Evolutionary conservation across 202 grass and related monocot genomes (phyloP).

Genomic region (Bolboschoenoplectus hybrid): DNA sequence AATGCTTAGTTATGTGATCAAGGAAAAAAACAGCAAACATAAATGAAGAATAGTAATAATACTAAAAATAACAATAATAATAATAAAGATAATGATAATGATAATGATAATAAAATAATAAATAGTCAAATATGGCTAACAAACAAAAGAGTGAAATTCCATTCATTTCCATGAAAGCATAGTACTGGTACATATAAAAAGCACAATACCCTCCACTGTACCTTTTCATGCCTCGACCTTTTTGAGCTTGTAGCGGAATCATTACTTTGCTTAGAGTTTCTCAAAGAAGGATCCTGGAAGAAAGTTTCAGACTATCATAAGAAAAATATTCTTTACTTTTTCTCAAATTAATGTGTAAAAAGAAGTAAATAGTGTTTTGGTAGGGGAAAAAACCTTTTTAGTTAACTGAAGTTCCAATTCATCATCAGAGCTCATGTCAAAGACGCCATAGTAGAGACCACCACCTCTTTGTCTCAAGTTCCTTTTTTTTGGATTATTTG

Average conservation of each 20-base stretch:
- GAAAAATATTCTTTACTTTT: neutral
- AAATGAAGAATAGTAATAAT: neutral
- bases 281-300: neutral
- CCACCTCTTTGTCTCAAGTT: constrained; percentile 42
- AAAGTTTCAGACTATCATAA: constrained; percentile 43
- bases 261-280: constrained; percentile 27
- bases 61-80: neutral
- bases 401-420: constrained; percentile 38
- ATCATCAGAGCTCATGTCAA: constrained; percentile 49
- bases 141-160: neutral
- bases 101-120: neutral
- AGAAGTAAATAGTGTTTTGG: neutral
- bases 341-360: constrained; percentile 6
- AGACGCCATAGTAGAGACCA: constrained; percentile 44
- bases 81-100: neutral
- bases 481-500: constrained; percentile 35
- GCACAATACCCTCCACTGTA: constrained; percentile 4
- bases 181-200: neutral
- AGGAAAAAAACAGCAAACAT: constrained; percentile 8
- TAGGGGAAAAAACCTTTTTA: constrained; percentile 39
- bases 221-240: constrained; percentile 36
- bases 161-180: neutral
- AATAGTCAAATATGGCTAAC: neutral
- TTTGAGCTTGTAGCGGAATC: constrained; percentile 23
- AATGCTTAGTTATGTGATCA: neutral